Percentiles rank a stretch among this genome's conserved stretches.
Evolutionary conservation across 2,329 filamentous ascomycete genomes (phyloP).

Genomic region (Neofusicoccum sp.): DNA sequence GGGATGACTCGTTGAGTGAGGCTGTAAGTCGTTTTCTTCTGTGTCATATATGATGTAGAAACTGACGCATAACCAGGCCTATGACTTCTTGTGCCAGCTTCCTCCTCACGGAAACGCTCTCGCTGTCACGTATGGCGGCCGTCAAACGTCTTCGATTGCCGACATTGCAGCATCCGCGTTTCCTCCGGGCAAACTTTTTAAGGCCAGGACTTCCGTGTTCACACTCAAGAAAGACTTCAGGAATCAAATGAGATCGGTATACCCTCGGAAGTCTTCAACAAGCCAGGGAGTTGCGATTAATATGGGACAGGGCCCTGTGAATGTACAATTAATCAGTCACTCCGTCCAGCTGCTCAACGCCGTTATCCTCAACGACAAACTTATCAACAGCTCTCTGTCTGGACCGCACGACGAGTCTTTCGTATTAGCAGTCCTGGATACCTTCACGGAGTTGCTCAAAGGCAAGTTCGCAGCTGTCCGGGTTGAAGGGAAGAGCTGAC

Average conservation of each 20-base stretch:
- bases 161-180: conserved; percentile 29
- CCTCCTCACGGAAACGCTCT: conserved; percentile 34
- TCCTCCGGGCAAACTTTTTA: conserved; percentile 38
- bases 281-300: background rate
- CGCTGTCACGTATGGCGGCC: conserved; percentile 4
- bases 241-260: conserved; percentile 36
- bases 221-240: conserved; percentile 25
- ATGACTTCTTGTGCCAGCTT: conserved; percentile 38
- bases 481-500: background rate
- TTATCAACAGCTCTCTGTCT: conserved; percentile 30
- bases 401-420: conserved; percentile 31
- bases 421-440: conserved; percentile 32
- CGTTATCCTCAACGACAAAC: conserved; percentile 32
- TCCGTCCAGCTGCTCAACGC: conserved; percentile 34
- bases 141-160: background rate
- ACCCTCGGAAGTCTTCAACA: conserved; percentile 14
- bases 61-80: conserved; percentile 32
- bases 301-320: conserved; percentile 30
- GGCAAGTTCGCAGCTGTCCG: conserved; percentile 27
- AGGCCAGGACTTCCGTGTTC: conserved; percentile 34
- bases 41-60: background rate
- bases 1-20: conserved; percentile 55
- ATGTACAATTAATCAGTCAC: conserved; percentile 36
- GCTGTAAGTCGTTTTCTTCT: conserved; percentile 22
- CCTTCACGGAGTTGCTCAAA: conserved; percentile 38